Evolutionary conservation across 306 rosid genomes (phyloP), one percentile per base, ranked within the genome.

Genomic region (Fragaria nilgerrensis): DNA sequence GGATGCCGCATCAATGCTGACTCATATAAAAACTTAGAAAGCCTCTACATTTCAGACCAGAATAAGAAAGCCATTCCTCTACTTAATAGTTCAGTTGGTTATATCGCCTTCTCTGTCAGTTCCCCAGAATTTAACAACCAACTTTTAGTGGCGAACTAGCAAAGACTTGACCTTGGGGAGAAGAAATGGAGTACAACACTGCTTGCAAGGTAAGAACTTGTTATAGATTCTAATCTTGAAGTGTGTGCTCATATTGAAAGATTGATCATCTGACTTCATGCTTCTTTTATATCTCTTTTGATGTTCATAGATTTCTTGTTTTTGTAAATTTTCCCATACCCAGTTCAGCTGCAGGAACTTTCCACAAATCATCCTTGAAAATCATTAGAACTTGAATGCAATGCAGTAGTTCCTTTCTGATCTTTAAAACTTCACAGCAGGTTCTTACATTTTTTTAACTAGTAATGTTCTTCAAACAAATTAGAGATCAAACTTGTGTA

Each of bases 121-220:
- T 79, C 75, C 39, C 27, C 27, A 55, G 27, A 52, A 41, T 39
- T 76, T 73, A 83, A 61, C 77, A 32, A 71, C 13, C 58, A 25
- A 45, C 63, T 64, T 83, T 48, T 41, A 74, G 59, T 62, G 7
- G 34, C 45, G 14, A 65, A 70, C 17, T 62, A 14, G 34, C 45
- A 19, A 65, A 70, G 19, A 25, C 15, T 10, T 19, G 37, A 70
- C 56, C 44, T 9, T 29, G 75, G 68, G 45, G 75, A 66, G 39
- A 59, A 59, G 25, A 69, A 84, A 88, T 88, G 97, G 95, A 85
- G 80, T 75, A 78, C 81, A 75, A 63, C 81, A 74, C 84, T 84
- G 78, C 77, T 72, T 71, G 71, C 88, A 90, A 90, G 97, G 97
- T 47, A n/a, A 34, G n/a, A 25, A 69, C 3, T 69, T 23, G 20